These are phyloP conservation scores for Ganoderma leucocontextum DNA, from an alignment of 1,284 basidiomycete species.

Conservation along the genomic window DNA sequence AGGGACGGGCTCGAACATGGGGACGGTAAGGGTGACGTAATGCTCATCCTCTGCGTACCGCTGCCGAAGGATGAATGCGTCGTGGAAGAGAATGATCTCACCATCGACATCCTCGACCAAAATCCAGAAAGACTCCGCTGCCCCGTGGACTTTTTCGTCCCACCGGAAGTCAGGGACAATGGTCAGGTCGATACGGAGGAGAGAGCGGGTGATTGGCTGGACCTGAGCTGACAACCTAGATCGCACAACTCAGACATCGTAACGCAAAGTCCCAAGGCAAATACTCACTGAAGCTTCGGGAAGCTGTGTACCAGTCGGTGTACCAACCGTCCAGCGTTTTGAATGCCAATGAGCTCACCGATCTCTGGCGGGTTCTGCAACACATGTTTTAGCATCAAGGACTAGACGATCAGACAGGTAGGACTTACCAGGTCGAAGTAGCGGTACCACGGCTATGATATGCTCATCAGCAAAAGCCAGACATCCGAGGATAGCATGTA, in stretches of 20 bases:
- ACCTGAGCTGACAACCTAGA: constrained; percentile 89
- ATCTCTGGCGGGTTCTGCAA: constrained; percentile 78
- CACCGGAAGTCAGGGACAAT: constrained; percentile 97
- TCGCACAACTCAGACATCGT: not conserved
- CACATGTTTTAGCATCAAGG: constrained; percentile 4
- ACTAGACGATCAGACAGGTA: not conserved
- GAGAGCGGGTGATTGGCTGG: constrained; percentile 90
- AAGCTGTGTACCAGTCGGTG: constrained; percentile 97
- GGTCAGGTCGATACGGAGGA: constrained; percentile 89
- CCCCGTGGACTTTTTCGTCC: constrained; percentile 94
- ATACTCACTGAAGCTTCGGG: constrained; percentile 88
- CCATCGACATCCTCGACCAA: constrained; percentile 98
- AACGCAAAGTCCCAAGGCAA: not conserved
- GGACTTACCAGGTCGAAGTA: constrained; percentile 86
- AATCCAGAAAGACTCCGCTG: constrained; percentile 91
- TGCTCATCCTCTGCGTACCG: constrained; percentile 95
- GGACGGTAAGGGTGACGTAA: constrained; percentile 92
- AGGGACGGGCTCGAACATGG: constrained; percentile 96
- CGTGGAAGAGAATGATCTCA: constrained; percentile 94
- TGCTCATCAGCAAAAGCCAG: constrained; percentile 7
- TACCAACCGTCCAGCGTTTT: constrained; percentile 90
- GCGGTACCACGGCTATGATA: constrained; percentile 86
- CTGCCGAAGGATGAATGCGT: constrained; percentile 91
- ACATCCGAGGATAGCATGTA: constrained; percentile 24
- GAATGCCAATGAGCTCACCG: constrained; percentile 94